These are phyloP conservation scores for Annulohypoxylon bovei DNA, from an alignment of 495 filamentous ascomycete species.

Conservation along the genomic window DNA sequence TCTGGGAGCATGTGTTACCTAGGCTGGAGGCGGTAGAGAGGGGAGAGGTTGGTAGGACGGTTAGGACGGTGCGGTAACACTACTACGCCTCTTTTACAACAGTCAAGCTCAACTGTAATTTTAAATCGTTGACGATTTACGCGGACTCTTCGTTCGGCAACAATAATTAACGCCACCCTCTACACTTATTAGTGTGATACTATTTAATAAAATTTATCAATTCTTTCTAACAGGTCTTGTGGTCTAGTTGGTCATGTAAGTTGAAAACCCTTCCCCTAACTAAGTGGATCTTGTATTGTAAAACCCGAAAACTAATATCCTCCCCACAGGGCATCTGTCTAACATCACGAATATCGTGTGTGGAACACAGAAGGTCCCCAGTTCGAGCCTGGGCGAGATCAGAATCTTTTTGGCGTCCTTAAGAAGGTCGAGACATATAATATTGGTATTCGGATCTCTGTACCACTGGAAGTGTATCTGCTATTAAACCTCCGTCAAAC, in stretches of 20 bases:
- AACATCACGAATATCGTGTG: background rate
- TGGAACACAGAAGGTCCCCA: background rate
- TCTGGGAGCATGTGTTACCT: constrained; percentile 60
- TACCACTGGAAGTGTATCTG: too few species aligned
- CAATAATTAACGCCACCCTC: too few species aligned
- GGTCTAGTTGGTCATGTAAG: background rate
- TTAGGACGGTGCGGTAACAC: constrained; percentile 53
- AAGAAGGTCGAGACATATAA: too few species aligned
- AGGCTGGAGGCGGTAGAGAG: constrained; percentile 58
- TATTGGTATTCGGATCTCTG: too few species aligned
- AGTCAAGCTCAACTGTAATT: background rate
- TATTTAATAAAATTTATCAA: background rate
- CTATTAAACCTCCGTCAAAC: too few species aligned
- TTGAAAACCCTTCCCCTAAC: background rate
- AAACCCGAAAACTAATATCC: background rate
- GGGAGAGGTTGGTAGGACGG: constrained; percentile 56
- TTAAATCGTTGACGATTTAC: background rate
- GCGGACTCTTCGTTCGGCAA: background rate
- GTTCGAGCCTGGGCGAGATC: background rate
- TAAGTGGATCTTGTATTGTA: background rate
- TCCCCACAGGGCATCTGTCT: background rate
- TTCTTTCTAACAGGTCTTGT: background rate
- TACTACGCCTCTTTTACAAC: background rate
- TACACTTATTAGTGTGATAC: too few species aligned
- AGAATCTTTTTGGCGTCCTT: background rate